Percentiles rank a stretch among this genome's conserved stretches.
phyloP scores from a whole-genome alignment of 176 grass and related monocot species.

The Eragrostis curvula region DNA sequence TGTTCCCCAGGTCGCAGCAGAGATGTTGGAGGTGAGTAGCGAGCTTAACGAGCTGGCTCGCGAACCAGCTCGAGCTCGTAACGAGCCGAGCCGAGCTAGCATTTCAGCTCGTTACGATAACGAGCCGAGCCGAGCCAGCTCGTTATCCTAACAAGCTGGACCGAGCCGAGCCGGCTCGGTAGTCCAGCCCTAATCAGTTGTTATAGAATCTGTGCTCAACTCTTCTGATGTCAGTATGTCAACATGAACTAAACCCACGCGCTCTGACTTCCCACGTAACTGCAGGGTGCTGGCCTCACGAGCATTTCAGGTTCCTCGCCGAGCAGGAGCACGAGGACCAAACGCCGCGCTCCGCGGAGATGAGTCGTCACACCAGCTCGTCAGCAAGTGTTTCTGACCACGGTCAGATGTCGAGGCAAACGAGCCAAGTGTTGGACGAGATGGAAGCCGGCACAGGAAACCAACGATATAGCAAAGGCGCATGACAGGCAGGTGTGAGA shows the following conservation, averaged over 20 bases:
- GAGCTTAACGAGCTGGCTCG: too few species aligned
- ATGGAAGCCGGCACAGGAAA: constrained; percentile 44
- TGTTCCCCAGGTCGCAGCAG: too few species aligned
- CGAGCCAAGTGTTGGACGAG: constrained; percentile 17
- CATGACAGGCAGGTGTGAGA: not conserved
- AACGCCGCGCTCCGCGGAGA: not conserved
- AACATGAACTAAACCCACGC: not conserved
- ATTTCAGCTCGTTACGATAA: too few species aligned
- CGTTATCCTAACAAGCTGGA: too few species aligned
- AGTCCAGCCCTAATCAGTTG: too few species aligned
- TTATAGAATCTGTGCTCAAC: too few species aligned
- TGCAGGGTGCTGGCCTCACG: constrained; percentile 53
- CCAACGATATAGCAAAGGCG: not conserved
- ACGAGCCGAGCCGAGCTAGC: too few species aligned
- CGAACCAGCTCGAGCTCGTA: too few species aligned
- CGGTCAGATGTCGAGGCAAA: not conserved
- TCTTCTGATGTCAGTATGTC: too few species aligned
- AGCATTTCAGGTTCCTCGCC: constrained; percentile 29
- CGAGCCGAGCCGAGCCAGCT: too few species aligned
- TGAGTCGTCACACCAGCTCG: not conserved
- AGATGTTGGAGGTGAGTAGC: too few species aligned
- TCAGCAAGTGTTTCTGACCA: not conserved
- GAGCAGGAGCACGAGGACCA: constrained; percentile 16
- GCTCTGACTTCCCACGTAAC: not conserved
- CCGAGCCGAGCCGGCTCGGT: too few species aligned